Evolutionary conservation across 1,284 basidiomycete genomes (phyloP), one percentile per base, ranked within the genome.

Genomic region (Rhodotorula mucilaginosa): DNA sequence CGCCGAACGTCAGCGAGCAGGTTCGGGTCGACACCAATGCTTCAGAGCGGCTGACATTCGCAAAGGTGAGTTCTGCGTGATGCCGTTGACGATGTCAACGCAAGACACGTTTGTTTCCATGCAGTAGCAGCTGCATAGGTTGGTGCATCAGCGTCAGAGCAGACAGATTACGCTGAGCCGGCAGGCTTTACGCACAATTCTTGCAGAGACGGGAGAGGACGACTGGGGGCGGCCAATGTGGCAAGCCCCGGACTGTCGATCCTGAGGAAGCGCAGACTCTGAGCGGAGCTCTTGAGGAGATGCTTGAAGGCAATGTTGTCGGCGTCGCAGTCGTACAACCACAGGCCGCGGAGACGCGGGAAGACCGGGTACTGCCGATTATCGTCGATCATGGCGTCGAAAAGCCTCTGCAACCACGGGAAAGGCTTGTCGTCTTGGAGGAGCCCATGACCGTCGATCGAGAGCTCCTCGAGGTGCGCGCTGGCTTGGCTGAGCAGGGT

Each of bases 291-390:
- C 34, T 31, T n/a, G 58, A 65, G 48, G 13, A 59, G 39, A 16
- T 46, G 49, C 34, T n/a, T 46, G 56, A 59, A 19, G 21, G 31
- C 64, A 3, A 34, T 3, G n/a, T 23, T 26, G 47, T 48, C 21
- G 48, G n/a, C 34, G 29, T 64, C 31, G 29, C 19, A 21, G 6
- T n/a, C 12, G 15, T 10, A 5, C 12, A 64, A 2, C 10, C 56
- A 19, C 0, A 64, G 23, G 2, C 56, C 23, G 5, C 29, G 15
- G 21, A 64, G 54, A n/a, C n/a, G 13, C 18, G 63, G 54, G 47
- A 64, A 64, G 54, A 31, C 8, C 6, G 63, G 63, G 56, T 64
- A 64, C 54, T 64, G 39, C 16, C 59, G n/a, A n/a, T 60, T 47
- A 26, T 29, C 26, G 44, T 46, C 44, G 59, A 29, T 18, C 59